Percentiles rank a stretch among this genome's conserved stretches.
Evolutionary conservation across 1,284 basidiomycete genomes (phyloP).

Genomic region (Ustilago nuda): DNA sequence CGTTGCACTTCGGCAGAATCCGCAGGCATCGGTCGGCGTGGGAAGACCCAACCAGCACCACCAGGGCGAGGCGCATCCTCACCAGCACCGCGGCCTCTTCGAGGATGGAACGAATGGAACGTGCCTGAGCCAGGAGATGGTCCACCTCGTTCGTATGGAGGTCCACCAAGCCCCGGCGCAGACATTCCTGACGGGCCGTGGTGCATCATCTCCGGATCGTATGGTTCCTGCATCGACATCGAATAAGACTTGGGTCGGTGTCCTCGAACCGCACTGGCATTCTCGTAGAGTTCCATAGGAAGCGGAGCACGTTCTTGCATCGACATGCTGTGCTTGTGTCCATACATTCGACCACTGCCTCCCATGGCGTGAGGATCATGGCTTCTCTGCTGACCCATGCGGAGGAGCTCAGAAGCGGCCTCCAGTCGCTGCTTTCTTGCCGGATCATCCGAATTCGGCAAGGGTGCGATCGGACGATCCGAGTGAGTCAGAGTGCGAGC

Average conservation of each 20-base stretch:
- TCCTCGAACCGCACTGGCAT: slow-evolving; percentile 22
- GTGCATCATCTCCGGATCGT: slow-evolving; percentile 31
- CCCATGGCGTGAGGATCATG: slow-evolving; percentile 8
- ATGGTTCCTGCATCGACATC: slow-evolving; percentile 43
- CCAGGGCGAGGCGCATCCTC: slow-evolving; percentile 37
- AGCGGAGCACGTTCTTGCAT: slow-evolving; percentile 48
- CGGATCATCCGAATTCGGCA: slow-evolving; percentile 49
- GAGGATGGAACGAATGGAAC: slow-evolving; percentile 50
- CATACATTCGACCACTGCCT: slow-evolving; percentile 22
- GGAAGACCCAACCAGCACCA: slow-evolving; percentile 52
- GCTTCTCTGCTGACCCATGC: slow-evolving; percentile 37
- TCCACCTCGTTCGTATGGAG: slow-evolving; percentile 36
- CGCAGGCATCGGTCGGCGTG: slow-evolving; percentile 38
- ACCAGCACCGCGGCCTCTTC: slow-evolving; percentile 42
- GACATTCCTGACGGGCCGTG: slow-evolving; percentile 43
- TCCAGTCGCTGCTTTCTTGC: slow-evolving; percentile 43
- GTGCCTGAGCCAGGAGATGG: slow-evolving; percentile 28
- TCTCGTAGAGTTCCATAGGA: slow-evolving; percentile 42
- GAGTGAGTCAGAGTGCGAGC: slow-evolving; percentile 51
- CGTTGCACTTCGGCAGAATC: slow-evolving; percentile 45
- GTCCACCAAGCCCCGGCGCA: slow-evolving; percentile 36
- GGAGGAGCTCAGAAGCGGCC: slow-evolving; percentile 48
- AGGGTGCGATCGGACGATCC: slow-evolving; percentile 52
- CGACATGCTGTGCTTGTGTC: slow-evolving; percentile 47
- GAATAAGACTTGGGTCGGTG: slow-evolving; percentile 49